These are phyloP conservation scores for Lachnellula subtilissima DNA, from an alignment of 2,329 filamentous ascomycete genomes.

Conservation along the genomic window DNA sequence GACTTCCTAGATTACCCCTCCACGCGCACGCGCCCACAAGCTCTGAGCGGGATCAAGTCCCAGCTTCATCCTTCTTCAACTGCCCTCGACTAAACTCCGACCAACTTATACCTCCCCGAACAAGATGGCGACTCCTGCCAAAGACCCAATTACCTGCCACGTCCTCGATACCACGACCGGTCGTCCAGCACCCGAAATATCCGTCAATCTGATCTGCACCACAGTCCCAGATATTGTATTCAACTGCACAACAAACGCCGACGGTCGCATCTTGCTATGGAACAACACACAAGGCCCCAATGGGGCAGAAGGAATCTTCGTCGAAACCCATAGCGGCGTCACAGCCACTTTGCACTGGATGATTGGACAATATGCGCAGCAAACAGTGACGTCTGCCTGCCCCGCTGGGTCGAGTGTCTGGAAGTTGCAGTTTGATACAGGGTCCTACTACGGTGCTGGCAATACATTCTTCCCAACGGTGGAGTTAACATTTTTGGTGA, in stretches of 20 bases:
- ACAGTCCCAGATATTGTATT: slow-evolving; percentile 41
- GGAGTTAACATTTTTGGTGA: slow-evolving; percentile 48
- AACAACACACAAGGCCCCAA: slow-evolving; percentile 3
- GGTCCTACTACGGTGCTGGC: slow-evolving; percentile 62
- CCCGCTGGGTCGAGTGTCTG: slow-evolving; percentile 42
- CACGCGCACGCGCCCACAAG: no score
- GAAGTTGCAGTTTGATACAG: slow-evolving; percentile 70
- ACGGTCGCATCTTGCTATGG: slow-evolving; percentile 72
- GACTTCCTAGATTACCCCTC: no score
- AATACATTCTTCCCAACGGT: slow-evolving; percentile 55
- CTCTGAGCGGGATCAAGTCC: neutral
- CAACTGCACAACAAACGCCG: slow-evolving; percentile 65
- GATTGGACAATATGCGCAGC: slow-evolving; percentile 12
- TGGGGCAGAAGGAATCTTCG: slow-evolving; percentile 10
- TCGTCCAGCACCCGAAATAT: slow-evolving; percentile 60
- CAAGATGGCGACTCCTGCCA: slow-evolving; percentile 9
- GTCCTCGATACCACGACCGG: slow-evolving; percentile 78
- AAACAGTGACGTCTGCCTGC: slow-evolving; percentile 1
- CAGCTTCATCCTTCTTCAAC: neutral
- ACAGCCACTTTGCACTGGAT: slow-evolving; percentile 3
- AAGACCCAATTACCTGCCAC: slow-evolving; percentile 75
- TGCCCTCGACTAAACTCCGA: neutral
- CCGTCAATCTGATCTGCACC: slow-evolving; percentile 44
- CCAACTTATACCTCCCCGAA: neutral
- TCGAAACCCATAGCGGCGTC: slow-evolving; percentile 5